A percentile compares a stretch with the other conserved stretches of the same genome.
phyloP scores from a whole-genome alignment of 2,329 filamentous ascomycete species.

The Colletotrichum gloeosporioides region DNA sequence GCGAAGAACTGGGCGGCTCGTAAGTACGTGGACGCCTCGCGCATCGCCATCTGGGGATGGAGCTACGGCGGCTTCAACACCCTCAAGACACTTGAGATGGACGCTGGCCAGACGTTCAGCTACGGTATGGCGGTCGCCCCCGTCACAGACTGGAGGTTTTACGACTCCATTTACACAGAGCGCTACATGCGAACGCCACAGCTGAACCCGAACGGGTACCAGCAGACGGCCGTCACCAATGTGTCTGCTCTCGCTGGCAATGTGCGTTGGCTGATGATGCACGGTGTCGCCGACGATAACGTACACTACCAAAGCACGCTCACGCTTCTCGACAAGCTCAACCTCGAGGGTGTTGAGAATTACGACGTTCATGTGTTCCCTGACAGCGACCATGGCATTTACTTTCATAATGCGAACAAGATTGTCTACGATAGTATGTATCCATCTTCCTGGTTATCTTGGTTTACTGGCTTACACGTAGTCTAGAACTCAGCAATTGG shows the following conservation, averaged over 20 bases:
- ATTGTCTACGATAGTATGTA: conserved; percentile 91
- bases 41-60: conserved; percentile 98
- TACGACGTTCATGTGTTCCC: conserved; percentile 98
- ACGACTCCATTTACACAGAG: conserved; percentile 93
- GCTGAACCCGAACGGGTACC: conserved; percentile 79
- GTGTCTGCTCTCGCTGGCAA: conserved; percentile 74
- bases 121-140: conserved; percentile 99
- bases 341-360: conserved; percentile 83
- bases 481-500: conserved; percentile 81
- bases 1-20: conserved; percentile 84
- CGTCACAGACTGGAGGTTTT: conserved; percentile 98
- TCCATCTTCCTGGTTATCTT: neutral
- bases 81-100: conserved; percentile 90
- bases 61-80: conserved; percentile 96
- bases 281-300: conserved; percentile 96
- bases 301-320: conserved; percentile 97
- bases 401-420: conserved; percentile 88
- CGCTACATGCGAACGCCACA: conserved; percentile 97
- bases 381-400: conserved; percentile 93
- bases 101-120: conserved; percentile 87
- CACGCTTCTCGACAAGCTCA: conserved; percentile 83
- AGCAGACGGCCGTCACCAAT: conserved; percentile 75
- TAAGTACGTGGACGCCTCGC: conserved; percentile 79
- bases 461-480: neutral
- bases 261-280: conserved; percentile 92